These are phyloP conservation scores for Phytopythium delawarense DNA, from an alignment of 352 stramenopile genomes.

Conservation along the genomic window DNA sequence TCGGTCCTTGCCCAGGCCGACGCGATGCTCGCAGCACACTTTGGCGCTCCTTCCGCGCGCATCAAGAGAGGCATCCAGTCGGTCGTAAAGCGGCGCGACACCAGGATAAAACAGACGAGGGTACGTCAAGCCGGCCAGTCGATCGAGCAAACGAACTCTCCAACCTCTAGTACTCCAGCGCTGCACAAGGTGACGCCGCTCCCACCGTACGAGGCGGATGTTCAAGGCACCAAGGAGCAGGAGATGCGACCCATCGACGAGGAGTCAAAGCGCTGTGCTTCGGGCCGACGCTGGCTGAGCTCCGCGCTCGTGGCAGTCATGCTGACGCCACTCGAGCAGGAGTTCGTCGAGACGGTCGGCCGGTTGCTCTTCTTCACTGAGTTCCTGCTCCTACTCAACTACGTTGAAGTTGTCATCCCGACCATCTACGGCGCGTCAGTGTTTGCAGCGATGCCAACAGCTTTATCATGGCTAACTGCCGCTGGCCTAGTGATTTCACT, in stretches of 20 bases:
- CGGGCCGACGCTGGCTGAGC: background rate
- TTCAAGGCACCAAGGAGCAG: background rate
- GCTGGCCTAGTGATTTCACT: slow-evolving; percentile 16
- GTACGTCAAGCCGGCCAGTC: background rate
- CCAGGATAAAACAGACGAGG: background rate
- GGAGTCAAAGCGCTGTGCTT: background rate
- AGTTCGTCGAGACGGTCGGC: slow-evolving; percentile 14
- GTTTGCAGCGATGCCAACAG: no score
- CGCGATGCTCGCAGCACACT: background rate
- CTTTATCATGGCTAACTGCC: no score
- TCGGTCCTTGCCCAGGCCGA: background rate
- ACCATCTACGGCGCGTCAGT: slow-evolving; percentile 39
- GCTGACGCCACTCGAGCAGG: slow-evolving; percentile 6
- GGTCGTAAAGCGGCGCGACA: background rate
- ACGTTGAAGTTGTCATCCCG: slow-evolving; percentile 36
- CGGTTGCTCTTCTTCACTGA: slow-evolving; percentile 38
- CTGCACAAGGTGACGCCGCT: background rate
- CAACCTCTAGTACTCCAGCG: background rate
- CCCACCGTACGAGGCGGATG: background rate
- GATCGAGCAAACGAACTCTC: no score
- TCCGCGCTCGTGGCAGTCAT: background rate
- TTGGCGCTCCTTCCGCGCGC: background rate
- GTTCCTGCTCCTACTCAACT: no score
- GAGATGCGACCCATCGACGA: background rate
- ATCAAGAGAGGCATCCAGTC: background rate